Evolutionary conservation across 345 rosid species (phyloP).

Genomic region (Eucalyptus leucophloia): DNA sequence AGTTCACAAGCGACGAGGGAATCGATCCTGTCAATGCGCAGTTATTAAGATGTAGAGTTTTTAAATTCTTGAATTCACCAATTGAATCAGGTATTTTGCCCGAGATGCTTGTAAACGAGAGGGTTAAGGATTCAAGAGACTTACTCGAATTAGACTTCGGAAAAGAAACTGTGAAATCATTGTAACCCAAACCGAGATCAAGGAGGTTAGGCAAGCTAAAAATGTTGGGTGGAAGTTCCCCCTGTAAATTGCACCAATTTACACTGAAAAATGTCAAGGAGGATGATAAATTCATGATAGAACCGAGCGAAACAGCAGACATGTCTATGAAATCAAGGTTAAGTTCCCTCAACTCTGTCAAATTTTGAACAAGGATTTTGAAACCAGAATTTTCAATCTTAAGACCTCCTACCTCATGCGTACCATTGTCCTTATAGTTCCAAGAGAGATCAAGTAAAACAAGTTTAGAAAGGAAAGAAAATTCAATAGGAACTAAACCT

Average conservation of each 20-base stretch:
- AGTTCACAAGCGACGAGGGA: neutral
- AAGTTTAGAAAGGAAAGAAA: neutral
- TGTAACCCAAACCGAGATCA: neutral
- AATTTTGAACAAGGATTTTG: neutral
- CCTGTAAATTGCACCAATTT: accelerated
- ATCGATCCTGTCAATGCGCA: neutral
- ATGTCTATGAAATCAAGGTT: neutral
- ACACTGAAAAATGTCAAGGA: neutral
- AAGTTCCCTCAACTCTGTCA: neutral
- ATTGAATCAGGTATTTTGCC: neutral
- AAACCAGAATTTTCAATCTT: neutral
- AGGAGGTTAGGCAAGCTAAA: neutral
- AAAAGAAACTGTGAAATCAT: neutral
- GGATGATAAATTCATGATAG: neutral
- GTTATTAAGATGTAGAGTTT: accelerated
- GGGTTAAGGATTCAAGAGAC: neutral
- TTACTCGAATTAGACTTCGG: neutral
- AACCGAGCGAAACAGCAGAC: neutral
- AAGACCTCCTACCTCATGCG: accelerated
- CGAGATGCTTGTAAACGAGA: neutral
- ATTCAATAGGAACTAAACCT: neutral
- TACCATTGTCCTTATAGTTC: accelerated
- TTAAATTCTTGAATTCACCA: neutral
- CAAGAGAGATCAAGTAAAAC: neutral
- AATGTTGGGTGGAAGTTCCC: neutral